Percentiles rank a stretch among this genome's conserved stretches.
phyloP scores from a whole-genome alignment of 148 eudicot genomes.

The Persicaria tinctoria region DNA sequence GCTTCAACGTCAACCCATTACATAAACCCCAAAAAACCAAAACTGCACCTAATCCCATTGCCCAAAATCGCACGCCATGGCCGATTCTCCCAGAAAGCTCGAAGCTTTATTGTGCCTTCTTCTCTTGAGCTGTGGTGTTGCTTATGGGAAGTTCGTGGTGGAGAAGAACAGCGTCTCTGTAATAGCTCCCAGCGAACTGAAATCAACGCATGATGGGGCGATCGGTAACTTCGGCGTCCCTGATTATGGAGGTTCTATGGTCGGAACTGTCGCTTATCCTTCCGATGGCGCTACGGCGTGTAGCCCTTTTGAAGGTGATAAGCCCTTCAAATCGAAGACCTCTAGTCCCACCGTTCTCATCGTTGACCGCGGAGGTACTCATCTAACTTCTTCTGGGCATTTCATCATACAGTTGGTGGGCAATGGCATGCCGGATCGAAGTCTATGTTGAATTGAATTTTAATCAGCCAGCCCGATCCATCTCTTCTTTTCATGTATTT shows the following conservation, averaged over 20 bases:
- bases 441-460: neutral
- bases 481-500: neutral
- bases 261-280: slow-evolving; percentile 67
- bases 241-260: slow-evolving; percentile 85
- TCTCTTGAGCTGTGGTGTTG: neutral
- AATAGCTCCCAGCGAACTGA: slow-evolving; percentile 40
- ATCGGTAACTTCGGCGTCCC: slow-evolving; percentile 94
- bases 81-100: neutral
- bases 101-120: slow-evolving; percentile 4
- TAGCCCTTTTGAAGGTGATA: slow-evolving; percentile 50
- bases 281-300: slow-evolving; percentile 42
- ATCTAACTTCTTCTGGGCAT: neutral
- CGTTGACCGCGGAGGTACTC: slow-evolving; percentile 91
- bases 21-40: slow-evolving; percentile 6
- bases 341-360: slow-evolving; percentile 63
- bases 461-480: neutral
- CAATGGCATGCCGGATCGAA: neutral
- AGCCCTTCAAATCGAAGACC: slow-evolving; percentile 63
- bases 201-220: slow-evolving; percentile 61
- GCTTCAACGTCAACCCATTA: slow-evolving; percentile 8
- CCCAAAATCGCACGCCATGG: slow-evolving; percentile 11
- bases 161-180: slow-evolving; percentile 68
- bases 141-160: slow-evolving; percentile 54
- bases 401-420: slow-evolving; percentile 3
- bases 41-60: slow-evolving; percentile 10